Percentiles rank a stretch among this genome's conserved stretches.
These are phyloP conservation scores for Cryptococcus amylolentus DNA, from an alignment of 1,284 basidiomycete genomes.

Conservation along the genomic window DNA sequence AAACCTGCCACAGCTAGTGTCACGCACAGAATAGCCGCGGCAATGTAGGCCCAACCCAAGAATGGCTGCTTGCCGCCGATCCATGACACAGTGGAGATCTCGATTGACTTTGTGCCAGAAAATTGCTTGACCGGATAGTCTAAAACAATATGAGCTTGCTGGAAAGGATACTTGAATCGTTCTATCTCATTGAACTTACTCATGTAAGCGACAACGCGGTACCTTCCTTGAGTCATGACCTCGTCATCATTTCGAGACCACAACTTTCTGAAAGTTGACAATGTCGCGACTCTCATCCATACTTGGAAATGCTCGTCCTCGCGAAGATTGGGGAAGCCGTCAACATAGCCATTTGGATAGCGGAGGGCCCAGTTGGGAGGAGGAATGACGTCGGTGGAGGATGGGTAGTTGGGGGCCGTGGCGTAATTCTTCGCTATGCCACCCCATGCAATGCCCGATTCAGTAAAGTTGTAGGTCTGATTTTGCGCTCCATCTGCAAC, in stretches of 20 bases:
- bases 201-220: slow-evolving; percentile 72
- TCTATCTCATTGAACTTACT: slow-evolving; percentile 55
- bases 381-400: slow-evolving; percentile 66
- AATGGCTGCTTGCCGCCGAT: slow-evolving; percentile 91
- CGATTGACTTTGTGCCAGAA: slow-evolving; percentile 92
- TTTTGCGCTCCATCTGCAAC: slow-evolving; percentile 52
- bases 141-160: slow-evolving; percentile 40
- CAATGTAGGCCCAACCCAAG: slow-evolving; percentile 95
- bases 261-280: slow-evolving; percentile 94
- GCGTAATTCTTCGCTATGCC: slow-evolving; percentile 89
- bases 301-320: slow-evolving; percentile 94
- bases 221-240: slow-evolving; percentile 68
- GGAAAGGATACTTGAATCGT: background rate
- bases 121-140: slow-evolving; percentile 92
- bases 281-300: slow-evolving; percentile 97
- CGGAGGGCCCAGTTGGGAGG: slow-evolving; percentile 83
- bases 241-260: slow-evolving; percentile 86
- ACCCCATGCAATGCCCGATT: slow-evolving; percentile 85
- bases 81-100: slow-evolving; percentile 96
- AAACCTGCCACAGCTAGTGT: slow-evolving; percentile 82
- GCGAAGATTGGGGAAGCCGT: slow-evolving; percentile 70
- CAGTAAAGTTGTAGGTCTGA: slow-evolving; percentile 70
- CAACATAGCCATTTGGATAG: slow-evolving; percentile 73
- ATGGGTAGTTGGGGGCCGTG: slow-evolving; percentile 55
- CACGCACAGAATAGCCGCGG: slow-evolving; percentile 80